Evolutionary conservation across 306 rosid genomes (phyloP).

Genomic region (Neltuma alba): DNA sequence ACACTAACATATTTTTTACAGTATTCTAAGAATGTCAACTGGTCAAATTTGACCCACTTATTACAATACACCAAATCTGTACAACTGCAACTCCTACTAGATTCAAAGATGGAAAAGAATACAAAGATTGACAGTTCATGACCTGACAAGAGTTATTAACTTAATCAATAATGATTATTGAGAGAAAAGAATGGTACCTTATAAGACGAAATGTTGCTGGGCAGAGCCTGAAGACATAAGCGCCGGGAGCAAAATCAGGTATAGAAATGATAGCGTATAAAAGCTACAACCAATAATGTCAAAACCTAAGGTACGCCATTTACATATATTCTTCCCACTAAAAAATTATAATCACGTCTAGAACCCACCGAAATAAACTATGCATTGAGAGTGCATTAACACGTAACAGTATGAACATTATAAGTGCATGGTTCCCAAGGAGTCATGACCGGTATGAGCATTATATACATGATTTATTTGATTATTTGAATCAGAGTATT

Average conservation of each 20-base stretch:
- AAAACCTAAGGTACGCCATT: constrained; percentile 1
- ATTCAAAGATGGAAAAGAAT: constrained; percentile 6
- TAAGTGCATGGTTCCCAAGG: background rate
- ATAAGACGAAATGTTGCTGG: constrained; percentile 82
- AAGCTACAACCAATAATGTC: constrained; percentile 13
- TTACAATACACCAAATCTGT: background rate
- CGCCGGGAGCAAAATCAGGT: constrained; percentile 24
- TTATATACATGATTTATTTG: background rate
- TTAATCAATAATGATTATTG: background rate
- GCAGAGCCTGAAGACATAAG: constrained; percentile 68
- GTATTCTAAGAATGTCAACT: background rate
- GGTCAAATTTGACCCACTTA: background rate
- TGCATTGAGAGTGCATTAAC: background rate
- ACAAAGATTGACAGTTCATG: background rate
- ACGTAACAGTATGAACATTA: background rate
- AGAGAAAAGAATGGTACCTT: constrained; percentile 69
- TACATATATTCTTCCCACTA: background rate
- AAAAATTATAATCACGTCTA: background rate
- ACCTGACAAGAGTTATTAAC: constrained; percentile 12
- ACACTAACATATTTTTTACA: background rate
- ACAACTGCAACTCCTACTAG: background rate
- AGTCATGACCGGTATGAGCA: background rate
- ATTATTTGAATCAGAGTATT: background rate
- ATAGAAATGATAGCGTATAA: constrained; percentile 27
- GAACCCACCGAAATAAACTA: background rate